Percentiles rank a stretch among this genome's conserved stretches.
These are phyloP conservation scores for Phytopythium ostracodes DNA, from an alignment of 352 stramenopile genomes.

Conservation along the genomic window DNA sequence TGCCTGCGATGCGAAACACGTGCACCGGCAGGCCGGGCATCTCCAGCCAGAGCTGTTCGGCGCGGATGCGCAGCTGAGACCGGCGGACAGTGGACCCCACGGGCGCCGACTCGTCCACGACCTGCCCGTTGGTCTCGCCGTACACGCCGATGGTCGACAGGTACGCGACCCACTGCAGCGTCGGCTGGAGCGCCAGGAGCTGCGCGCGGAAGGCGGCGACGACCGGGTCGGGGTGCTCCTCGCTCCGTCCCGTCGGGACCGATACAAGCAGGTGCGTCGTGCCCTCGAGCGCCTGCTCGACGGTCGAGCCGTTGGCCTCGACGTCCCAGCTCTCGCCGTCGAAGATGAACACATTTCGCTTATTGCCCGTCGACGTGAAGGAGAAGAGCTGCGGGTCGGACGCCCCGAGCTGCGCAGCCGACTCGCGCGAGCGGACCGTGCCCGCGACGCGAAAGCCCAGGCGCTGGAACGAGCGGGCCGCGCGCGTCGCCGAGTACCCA, in stretches of 20 bases:
- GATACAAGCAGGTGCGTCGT: conserved; percentile 80
- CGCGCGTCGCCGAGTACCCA: conserved; percentile 75
- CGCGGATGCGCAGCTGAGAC: conserved; percentile 73
- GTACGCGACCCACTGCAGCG: conserved; percentile 86
- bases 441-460: conserved; percentile 66
- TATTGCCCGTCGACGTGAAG: conserved; percentile 8
- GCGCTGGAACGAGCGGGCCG: conserved; percentile 59
- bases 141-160: conserved; percentile 94
- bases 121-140: conserved; percentile 80
- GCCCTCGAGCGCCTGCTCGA: conserved; percentile 45
- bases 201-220: conserved; percentile 38
- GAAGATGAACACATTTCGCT: conserved; percentile 78
- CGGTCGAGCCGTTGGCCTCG: conserved; percentile 24
- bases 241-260: conserved; percentile 38
- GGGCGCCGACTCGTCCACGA: conserved; percentile 80
- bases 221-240: conserved; percentile 68
- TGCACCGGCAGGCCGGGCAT: conserved; percentile 56
- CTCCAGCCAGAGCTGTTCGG: conserved; percentile 76
- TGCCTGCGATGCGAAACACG: conserved; percentile 89
- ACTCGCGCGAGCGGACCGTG: conserved; percentile 60
- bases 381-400: conserved; percentile 40
- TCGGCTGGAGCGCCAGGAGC: conserved; percentile 39
- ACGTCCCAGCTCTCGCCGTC: conserved; percentile 55
- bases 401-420: conserved; percentile 31
- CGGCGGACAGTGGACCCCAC: conserved; percentile 58